These are phyloP conservation scores for Panaeolus cyanescens DNA, from an alignment of 768 basidiomycete species.

Conservation along the genomic window DNA sequence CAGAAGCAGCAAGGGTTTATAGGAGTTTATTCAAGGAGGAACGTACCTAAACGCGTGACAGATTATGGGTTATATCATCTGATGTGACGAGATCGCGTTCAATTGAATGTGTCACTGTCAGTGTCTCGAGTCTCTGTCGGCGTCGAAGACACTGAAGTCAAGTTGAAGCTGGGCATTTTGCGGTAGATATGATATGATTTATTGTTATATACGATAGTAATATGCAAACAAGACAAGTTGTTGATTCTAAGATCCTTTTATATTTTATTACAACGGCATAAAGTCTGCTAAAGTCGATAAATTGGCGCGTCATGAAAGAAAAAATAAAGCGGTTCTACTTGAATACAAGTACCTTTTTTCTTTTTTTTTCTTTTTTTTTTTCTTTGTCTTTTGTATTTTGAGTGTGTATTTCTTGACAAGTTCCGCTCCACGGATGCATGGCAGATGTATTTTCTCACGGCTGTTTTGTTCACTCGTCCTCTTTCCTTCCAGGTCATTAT, in stretches of 20 bases:
- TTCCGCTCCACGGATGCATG: background rate
- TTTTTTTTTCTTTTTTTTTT: background rate
- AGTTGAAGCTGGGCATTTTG: no score
- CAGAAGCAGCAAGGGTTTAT: background rate
- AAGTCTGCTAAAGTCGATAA: no score
- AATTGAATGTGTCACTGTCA: background rate
- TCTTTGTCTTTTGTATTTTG: background rate
- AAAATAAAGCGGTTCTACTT: background rate
- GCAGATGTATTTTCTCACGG: slow-evolving; percentile 11
- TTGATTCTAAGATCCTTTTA: no score
- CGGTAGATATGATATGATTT: no score
- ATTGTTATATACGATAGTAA: no score
- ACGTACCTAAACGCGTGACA: slow-evolving; percentile 4
- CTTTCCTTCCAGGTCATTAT: slow-evolving; percentile 4
- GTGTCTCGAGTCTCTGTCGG: no score
- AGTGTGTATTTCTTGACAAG: background rate
- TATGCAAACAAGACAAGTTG: no score
- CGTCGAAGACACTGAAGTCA: no score
- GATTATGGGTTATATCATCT: slow-evolving; percentile 6
- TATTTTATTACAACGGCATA: no score
- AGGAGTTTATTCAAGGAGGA: slow-evolving; percentile 3
- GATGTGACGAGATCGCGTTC: slow-evolving; percentile 11
- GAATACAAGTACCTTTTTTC: background rate
- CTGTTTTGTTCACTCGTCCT: slow-evolving; percentile 11
- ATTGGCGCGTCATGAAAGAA: no score